Evolutionary conservation across 2,329 filamentous ascomycete genomes (phyloP).

Genomic region (Hypomyces rosellus): DNA sequence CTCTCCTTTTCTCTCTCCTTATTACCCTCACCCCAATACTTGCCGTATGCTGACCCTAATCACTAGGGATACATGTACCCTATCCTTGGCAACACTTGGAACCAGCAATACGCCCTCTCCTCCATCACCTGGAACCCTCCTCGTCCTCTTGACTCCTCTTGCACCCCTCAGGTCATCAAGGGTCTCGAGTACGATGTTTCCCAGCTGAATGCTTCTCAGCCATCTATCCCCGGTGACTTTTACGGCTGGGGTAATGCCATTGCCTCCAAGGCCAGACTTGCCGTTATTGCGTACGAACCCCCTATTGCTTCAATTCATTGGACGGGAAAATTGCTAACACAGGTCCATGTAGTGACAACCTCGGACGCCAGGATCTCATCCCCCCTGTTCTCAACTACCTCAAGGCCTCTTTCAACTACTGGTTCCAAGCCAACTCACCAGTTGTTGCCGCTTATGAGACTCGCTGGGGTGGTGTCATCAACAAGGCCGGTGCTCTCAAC

Average conservation of each 20-base stretch:
- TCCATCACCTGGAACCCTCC: conserved; percentile 19
- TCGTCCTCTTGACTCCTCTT: conserved; percentile 17
- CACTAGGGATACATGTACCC: conserved; percentile 20
- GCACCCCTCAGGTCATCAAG: conserved; percentile 13
- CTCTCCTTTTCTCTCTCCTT: too few species aligned
- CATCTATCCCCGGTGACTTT: conserved; percentile 18
- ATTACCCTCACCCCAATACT: not conserved
- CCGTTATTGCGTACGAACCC: conserved; percentile 18
- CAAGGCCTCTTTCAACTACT: conserved; percentile 17
- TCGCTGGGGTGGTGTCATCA: conserved; percentile 19
- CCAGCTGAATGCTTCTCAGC: conserved; percentile 13
- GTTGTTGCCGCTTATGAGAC: conserved; percentile 18
- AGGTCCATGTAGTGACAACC: conserved; percentile 12
- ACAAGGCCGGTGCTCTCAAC: conserved; percentile 17
- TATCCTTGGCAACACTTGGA: conserved; percentile 17
- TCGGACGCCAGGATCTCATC: conserved; percentile 17
- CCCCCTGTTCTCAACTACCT: conserved; percentile 16
- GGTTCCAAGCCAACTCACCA: conserved; percentile 15
- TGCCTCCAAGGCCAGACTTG: conserved; percentile 16
- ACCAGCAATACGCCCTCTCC: conserved; percentile 15
- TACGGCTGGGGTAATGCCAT: conserved; percentile 20
- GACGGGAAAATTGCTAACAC: not conserved
- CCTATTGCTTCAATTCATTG: not conserved
- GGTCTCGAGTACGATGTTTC: conserved; percentile 19
- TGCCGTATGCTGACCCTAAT: not conserved